A percentile compares a stretch with the other conserved stretches of the same genome.
Evolutionary conservation across 192 early-diverging fungal genomes (phyloP).

Genomic region (Gaertneriomyces semiglobifer): DNA sequence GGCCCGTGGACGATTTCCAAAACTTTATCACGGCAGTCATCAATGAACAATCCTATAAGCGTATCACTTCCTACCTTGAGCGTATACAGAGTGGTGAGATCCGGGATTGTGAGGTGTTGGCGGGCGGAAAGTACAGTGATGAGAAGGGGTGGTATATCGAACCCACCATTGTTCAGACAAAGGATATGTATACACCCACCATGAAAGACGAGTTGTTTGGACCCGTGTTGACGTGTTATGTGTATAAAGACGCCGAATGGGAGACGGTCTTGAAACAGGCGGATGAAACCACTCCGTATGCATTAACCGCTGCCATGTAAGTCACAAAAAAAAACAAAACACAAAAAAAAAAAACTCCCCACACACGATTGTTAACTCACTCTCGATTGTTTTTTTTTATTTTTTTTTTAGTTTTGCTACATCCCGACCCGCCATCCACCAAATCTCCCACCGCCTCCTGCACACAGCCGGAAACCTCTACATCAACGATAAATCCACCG

Average conservation of each 20-base stretch:
- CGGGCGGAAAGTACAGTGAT: constrained; percentile 74
- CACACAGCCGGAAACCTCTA: constrained; percentile 97
- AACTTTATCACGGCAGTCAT: constrained; percentile 91
- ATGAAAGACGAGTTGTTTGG: constrained; percentile 98
- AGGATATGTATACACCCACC: constrained; percentile 74
- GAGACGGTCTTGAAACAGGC: constrained; percentile 65
- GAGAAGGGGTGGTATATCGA: constrained; percentile 84
- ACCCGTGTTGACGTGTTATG: constrained; percentile 89
- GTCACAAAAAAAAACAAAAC: constrained; percentile 1
- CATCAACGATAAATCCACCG: constrained; percentile 98
- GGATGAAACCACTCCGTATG: constrained; percentile 78
- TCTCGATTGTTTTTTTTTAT: not conserved
- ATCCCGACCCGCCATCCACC: constrained; percentile 74
- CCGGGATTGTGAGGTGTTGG: constrained; percentile 70
- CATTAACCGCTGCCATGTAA: constrained; percentile 78
- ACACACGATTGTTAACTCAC: not conserved
- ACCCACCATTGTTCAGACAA: constrained; percentile 87
- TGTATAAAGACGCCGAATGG: constrained; percentile 79
- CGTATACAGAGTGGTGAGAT: constrained; percentile 67
- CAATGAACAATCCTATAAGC: constrained; percentile 87
- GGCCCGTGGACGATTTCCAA: constrained; percentile 76
- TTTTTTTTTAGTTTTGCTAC: constrained; percentile 65
- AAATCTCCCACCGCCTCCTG: constrained; percentile 71
- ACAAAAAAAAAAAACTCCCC: not conserved
- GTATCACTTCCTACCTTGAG: constrained; percentile 88